A percentile compares a stretch with the other conserved stretches of the same genome.
Evolutionary conservation across 2,329 filamentous ascomycete species (phyloP).

Genomic region (Beauveria rudraprayagi): DNA sequence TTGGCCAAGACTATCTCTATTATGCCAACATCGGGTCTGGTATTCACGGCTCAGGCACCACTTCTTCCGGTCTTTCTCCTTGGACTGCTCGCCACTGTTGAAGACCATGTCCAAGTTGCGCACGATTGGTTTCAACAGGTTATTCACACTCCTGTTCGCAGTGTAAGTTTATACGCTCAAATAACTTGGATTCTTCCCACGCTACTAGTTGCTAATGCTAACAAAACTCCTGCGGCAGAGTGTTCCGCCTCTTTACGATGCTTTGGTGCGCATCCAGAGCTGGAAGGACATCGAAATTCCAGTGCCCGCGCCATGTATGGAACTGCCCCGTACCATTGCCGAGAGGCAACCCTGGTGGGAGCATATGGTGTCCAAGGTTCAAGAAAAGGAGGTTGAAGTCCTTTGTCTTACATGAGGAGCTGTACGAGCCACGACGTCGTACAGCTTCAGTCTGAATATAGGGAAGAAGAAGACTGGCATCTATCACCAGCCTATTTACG

Average conservation of each 20-base stretch:
- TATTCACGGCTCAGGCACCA: constrained; percentile 35
- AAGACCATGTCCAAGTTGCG: constrained; percentile 23
- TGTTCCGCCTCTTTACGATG: constrained; percentile 29
- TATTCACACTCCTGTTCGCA: constrained; percentile 28
- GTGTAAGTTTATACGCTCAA: constrained; percentile 23
- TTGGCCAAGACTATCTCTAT: constrained; percentile 30
- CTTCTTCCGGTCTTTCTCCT: constrained; percentile 34
- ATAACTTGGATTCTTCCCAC: neutral
- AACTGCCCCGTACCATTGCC: constrained; percentile 19
- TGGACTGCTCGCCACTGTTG: constrained; percentile 26
- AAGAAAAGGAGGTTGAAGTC: constrained; percentile 25
- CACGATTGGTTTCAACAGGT: constrained; percentile 29
- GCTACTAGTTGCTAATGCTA: constrained; percentile 12
- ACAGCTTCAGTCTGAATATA: neutral
- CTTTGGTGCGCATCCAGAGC: constrained; percentile 26
- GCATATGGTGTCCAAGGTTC: constrained; percentile 26
- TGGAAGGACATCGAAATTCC: constrained; percentile 26
- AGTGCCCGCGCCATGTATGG: constrained; percentile 11
- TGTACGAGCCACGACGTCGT: neutral
- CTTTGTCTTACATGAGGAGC: constrained; percentile 30
- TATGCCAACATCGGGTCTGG: constrained; percentile 32
- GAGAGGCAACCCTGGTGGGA: constrained; percentile 33
- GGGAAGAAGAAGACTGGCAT: neutral
- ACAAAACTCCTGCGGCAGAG: constrained; percentile 21
- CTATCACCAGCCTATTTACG: neutral